Base-by-base conservation (phyloP, 179 eudicot species). In the Nepenthes alata region DNA sequence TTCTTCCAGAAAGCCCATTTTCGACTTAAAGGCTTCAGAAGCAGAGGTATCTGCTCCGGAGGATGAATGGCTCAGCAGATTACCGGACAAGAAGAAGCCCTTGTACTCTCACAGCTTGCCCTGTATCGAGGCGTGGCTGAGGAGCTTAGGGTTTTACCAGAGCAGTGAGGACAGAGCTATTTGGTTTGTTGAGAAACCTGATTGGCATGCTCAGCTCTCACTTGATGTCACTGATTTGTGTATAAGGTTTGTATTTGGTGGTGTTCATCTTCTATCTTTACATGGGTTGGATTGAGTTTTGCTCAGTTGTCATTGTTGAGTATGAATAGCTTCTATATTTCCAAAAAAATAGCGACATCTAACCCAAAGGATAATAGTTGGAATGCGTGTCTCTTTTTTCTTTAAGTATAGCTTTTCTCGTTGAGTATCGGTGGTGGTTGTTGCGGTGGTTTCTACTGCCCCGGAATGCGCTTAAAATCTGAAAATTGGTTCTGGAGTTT, bases 81-180 rank as follows among this genome's bases (percentile, higher is more conserved):
- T 88, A 2, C 98, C 98, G 8, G 98, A 91, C 34, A 88, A 86
- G 78, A 91, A 86, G 77, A 86, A 91, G 72, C 86, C 98, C 0
- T 55, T 89, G 49, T 91, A 91, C 55, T 77, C 98, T 47, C 96
- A 91, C 69, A 91, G 98, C 74, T 73, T 91, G 68, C 96, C 94
- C 37, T 86, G 95, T 54, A 74, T 91, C 11, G 98, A 91, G 61
- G 86, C 91, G 2, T 91, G 98, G 98, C 66, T 88, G 55, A 84
- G 62, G 68, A 78, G 70, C 12, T 65, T 91, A 59, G 96, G 95
- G 71, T 91, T 91, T 80, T 68, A 59, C 12, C 96, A 86, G 73
- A 84, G 84, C 16, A 72, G 63, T 64, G 96, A 91, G 5, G 97
- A 91, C 75, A 79, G 80, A 63, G 96, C 96, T 68, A 76, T 83